phyloP scores from a whole-genome alignment of 768 basidiomycete species.

The Podaxis rugospora region DNA sequence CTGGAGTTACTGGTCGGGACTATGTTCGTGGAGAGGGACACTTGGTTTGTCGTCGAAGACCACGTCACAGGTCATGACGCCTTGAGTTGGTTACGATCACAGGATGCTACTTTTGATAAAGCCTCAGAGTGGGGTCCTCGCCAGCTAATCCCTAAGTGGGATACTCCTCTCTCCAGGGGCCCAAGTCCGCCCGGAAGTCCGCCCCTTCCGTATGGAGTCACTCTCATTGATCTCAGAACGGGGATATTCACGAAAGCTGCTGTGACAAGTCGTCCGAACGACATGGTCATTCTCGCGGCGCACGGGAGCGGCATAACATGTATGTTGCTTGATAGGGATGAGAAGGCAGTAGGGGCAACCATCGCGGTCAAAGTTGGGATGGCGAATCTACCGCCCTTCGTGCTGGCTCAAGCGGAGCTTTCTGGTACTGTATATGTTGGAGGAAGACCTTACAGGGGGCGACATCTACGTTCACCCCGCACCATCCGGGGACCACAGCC shows the following conservation, averaged over 20 bases:
- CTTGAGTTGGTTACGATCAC: constrained; percentile 2
- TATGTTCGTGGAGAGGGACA: constrained; percentile 11
- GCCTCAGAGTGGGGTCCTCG: constrained; percentile 13
- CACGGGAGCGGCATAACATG: constrained; percentile 20
- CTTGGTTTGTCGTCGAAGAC: constrained; percentile 12
- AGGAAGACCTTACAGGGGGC: background rate
- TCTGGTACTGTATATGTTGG: constrained; percentile 9
- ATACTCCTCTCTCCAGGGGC: background rate
- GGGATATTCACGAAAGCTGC: constrained; percentile 3
- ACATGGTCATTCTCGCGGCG: constrained; percentile 13
- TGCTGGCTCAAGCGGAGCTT: constrained; percentile 10
- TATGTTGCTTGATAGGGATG: constrained; percentile 17
- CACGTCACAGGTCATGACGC: constrained; percentile 1
- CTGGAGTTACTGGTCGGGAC: constrained; percentile 5
- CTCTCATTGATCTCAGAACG: constrained; percentile 9
- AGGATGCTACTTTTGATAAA: constrained; percentile 10
- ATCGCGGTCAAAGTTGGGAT: constrained; percentile 16
- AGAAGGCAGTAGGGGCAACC: background rate
- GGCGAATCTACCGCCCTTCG: constrained; percentile 19
- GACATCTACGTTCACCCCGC: background rate
- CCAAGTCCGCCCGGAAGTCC: background rate
- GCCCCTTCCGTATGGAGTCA: background rate
- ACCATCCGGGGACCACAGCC: background rate
- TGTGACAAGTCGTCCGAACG: constrained; percentile 10
- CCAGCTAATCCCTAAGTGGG: constrained; percentile 12